A percentile compares a stretch with the other conserved stretches of the same genome.
Evolutionary conservation across 768 basidiomycete species (phyloP).

Genomic region (Epithele typhae): DNA sequence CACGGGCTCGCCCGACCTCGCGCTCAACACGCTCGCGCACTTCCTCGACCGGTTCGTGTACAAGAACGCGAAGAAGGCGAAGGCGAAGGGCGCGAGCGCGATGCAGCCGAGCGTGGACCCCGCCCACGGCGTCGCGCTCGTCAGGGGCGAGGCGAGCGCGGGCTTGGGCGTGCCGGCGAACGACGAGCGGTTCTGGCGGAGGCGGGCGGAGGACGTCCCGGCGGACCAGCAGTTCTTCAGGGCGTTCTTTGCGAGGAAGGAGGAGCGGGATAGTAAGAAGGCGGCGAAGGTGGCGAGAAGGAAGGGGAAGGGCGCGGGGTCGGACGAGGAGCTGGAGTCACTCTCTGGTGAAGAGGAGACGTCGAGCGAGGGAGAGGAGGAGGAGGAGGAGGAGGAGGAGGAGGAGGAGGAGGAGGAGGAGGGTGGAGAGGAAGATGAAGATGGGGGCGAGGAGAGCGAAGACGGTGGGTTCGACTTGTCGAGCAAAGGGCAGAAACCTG

Average conservation of each 20-base stretch:
- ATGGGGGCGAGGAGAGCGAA: slow-evolving; percentile 10
- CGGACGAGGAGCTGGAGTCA: slow-evolving; percentile 27
- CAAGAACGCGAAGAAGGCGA: slow-evolving; percentile 84
- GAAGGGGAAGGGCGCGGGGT: slow-evolving; percentile 36
- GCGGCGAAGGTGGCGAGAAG: slow-evolving; percentile 43
- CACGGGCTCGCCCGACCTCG: slow-evolving; percentile 82
- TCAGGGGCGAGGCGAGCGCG: slow-evolving; percentile 52
- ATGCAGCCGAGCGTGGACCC: slow-evolving; percentile 88
- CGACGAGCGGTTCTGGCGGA: slow-evolving; percentile 69
- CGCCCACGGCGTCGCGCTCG: slow-evolving; percentile 65
- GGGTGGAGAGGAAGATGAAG: slow-evolving; percentile 21
- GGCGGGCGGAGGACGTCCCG: slow-evolving; percentile 65
- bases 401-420: slow-evolving; percentile 24
- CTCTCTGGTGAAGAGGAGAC: slow-evolving; percentile 27
- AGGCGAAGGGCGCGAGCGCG: slow-evolving; percentile 73
- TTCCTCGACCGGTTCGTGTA: slow-evolving; percentile 98
- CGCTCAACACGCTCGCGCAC: slow-evolving; percentile 88
- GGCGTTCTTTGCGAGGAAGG: slow-evolving; percentile 77
- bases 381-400: slow-evolving; percentile 18
- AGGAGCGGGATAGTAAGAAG: slow-evolving; percentile 47
- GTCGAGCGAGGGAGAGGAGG: slow-evolving; percentile 19
- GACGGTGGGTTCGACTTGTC: slow-evolving; percentile 12
- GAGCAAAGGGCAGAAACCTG: slow-evolving; percentile 6
- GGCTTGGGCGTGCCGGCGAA: slow-evolving; percentile 54
- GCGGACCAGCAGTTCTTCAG: slow-evolving; percentile 94